These are phyloP conservation scores for Ustilago lituana DNA, from an alignment of 1,284 basidiomycete genomes.

Conservation along the genomic window DNA sequence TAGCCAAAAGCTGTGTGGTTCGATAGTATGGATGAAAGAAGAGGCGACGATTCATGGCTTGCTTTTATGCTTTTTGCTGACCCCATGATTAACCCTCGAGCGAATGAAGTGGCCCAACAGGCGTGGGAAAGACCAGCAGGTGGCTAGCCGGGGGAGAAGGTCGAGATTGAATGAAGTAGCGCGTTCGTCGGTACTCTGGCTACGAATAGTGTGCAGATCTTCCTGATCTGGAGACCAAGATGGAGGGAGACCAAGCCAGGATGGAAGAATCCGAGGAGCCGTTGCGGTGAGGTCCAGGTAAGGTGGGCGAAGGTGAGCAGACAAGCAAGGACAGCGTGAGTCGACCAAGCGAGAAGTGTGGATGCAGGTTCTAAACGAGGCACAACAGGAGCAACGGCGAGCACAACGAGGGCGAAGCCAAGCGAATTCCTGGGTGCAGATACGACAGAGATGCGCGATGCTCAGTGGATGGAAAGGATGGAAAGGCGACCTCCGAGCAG, in stretches of 20 bases:
- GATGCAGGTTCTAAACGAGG: neutral
- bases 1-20: neutral
- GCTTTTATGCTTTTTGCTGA: constrained; percentile 19
- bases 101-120: no score
- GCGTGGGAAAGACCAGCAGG: neutral
- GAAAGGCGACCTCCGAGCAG: no score
- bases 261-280: neutral
- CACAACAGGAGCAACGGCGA: neutral
- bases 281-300: no score
- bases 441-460: no score
- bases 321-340: neutral
- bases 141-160: neutral
- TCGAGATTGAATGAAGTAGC: neutral
- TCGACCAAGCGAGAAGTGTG: neutral
- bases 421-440: no score
- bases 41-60: constrained; percentile 14
- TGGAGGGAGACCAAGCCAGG: neutral
- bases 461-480: no score
- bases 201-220: neutral
- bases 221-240: neutral
- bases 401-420: neutral
- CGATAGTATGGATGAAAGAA: constrained; percentile 1
- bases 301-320: neutral
- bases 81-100: constrained; percentile 11
- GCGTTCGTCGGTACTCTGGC: neutral